These are phyloP conservation scores for Talaromyces nanjingensis DNA, from an alignment of 495 filamentous ascomycete species.

Conservation along the genomic window DNA sequence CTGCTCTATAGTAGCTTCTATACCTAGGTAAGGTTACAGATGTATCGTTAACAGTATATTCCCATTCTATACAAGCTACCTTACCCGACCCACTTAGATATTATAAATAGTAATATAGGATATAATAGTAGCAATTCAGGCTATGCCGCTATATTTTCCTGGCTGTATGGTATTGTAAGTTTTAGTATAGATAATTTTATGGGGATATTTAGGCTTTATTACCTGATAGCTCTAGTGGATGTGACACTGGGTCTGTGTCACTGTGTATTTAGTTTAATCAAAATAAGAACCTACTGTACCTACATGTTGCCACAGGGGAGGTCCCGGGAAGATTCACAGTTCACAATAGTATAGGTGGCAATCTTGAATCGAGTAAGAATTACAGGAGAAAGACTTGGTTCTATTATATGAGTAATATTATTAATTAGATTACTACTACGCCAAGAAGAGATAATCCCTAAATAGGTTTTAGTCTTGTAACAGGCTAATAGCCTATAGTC, in stretches of 20 bases:
- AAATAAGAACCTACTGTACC: too few relatives aligned
- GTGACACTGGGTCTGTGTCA: too few relatives aligned
- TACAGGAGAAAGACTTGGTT: background rate
- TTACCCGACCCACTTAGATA: background rate
- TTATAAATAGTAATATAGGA: background rate
- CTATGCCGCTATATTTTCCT: background rate
- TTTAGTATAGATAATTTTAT: too few relatives aligned
- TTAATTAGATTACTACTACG: background rate
- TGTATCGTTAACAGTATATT: background rate
- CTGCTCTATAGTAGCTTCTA: background rate
- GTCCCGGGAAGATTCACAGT: too few relatives aligned
- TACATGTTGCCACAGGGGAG: too few relatives aligned
- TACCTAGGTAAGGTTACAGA: background rate
- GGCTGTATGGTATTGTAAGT: background rate
- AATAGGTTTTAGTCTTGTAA: background rate
- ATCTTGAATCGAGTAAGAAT: too few relatives aligned
- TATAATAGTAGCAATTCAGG: background rate
- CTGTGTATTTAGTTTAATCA: too few relatives aligned
- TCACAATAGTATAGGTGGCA: too few relatives aligned
- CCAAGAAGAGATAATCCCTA: background rate
- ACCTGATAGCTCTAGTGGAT: too few relatives aligned
- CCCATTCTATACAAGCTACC: background rate
- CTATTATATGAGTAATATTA: background rate
- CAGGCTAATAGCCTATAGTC: background rate
- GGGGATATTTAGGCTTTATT: too few relatives aligned